A percentile compares a stretch with the other conserved stretches of the same genome.
These are phyloP conservation scores for Diutina mesorugosa DNA, from an alignment of 1,139 yeast genomes.

Conservation along the genomic window DNA sequence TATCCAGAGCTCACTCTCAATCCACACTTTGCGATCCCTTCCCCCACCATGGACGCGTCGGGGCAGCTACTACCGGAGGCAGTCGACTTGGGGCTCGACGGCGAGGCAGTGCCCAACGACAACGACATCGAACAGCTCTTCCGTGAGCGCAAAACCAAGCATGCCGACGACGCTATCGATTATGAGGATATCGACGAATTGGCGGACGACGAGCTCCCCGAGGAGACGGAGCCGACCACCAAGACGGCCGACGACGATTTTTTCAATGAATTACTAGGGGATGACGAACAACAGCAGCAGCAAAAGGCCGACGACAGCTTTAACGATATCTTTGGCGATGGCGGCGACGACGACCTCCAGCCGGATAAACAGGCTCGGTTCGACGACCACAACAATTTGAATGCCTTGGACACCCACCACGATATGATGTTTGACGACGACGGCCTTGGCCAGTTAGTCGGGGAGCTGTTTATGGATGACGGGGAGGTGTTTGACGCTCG, in stretches of 20 bases:
- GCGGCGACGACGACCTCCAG: neutral
- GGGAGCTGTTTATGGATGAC: neutral
- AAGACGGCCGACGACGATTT: constrained; percentile 10
- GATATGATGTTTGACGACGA: constrained; percentile 18
- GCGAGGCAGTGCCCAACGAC: neutral
- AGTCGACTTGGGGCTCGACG: constrained; percentile 1
- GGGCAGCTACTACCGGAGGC: neutral
- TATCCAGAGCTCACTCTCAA: neutral
- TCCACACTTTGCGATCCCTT: neutral
- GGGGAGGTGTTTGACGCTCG: neutral
- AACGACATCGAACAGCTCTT: neutral
- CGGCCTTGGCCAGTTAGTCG: constrained; percentile 24
- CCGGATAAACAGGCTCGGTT: neutral
- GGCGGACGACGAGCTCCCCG: constrained; percentile 45
- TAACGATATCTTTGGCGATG: constrained; percentile 35
- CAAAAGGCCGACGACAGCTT: constrained; percentile 30
- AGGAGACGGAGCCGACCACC: constrained; percentile 6
- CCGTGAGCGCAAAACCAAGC: constrained; percentile 25
- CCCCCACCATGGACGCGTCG: neutral
- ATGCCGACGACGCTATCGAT: constrained; percentile 90
- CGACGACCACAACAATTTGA: constrained; percentile 6
- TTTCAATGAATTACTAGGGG: constrained; percentile 13
- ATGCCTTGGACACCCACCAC: constrained; percentile 15
- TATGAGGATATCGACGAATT: constrained; percentile 91
- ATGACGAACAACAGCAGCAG: constrained; percentile 22